Evolutionary conservation across 1,139 yeast species (phyloP).

Genomic region (Eremothecium coryli): DNA sequence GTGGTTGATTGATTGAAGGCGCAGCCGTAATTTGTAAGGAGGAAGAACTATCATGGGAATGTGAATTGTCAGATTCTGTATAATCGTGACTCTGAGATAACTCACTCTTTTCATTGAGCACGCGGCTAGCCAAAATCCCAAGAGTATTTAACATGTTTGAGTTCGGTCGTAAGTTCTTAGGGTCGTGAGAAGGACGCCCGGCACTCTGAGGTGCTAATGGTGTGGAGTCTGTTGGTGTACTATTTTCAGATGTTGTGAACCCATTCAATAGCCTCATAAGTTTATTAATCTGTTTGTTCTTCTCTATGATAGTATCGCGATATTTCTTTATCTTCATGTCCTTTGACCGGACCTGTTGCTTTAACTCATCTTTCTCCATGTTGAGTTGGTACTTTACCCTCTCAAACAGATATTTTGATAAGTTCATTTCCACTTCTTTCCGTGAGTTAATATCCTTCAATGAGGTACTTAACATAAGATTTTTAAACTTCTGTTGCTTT

Average conservation of each 20-base stretch:
- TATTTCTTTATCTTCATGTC: constrained; percentile 37
- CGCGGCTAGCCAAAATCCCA: constrained; percentile 41
- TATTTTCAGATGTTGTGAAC: constrained; percentile 12
- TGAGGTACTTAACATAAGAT: constrained; percentile 33
- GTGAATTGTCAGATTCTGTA: constrained; percentile 17
- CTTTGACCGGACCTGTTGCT: constrained; percentile 34
- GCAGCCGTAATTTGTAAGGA: too few relatives aligned
- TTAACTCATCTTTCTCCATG: constrained; percentile 30
- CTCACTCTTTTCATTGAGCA: constrained; percentile 33
- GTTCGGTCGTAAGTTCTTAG: constrained; percentile 8
- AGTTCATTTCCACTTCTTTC: constrained; percentile 38
- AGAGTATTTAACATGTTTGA: constrained; percentile 37
- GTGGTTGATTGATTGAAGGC: background rate
- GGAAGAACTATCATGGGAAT: constrained; percentile 12
- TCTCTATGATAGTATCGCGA: constrained; percentile 34
- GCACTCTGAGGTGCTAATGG: background rate
- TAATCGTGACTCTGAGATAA: constrained; percentile 7
- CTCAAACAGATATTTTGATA: constrained; percentile 42
- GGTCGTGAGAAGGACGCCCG: background rate
- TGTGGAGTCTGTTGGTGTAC: constrained; percentile 1
- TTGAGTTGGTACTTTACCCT: constrained; percentile 33
- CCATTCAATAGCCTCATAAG: constrained; percentile 24
- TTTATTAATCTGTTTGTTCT: constrained; percentile 35
- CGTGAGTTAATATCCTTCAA: constrained; percentile 35
- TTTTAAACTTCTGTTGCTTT: constrained; percentile 33